Percentiles rank a stretch among this genome's conserved stretches.
Conservation (phyloP, 148 eudicot genomes). For the Suaeda aralocaspica region DNA sequence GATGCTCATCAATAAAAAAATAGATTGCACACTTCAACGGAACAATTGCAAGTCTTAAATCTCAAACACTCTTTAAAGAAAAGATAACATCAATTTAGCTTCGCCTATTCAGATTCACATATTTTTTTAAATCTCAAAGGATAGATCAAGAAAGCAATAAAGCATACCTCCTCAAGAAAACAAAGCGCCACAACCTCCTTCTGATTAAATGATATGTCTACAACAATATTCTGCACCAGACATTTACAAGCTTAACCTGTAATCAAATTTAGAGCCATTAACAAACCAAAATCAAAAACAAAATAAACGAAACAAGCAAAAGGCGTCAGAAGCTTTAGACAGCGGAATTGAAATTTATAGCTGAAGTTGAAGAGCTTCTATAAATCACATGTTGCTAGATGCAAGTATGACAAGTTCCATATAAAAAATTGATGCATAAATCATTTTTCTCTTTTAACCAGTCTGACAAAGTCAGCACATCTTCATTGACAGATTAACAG, state of each 20-base stretch:
- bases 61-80: background rate
- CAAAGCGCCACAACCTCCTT: constrained; percentile 84
- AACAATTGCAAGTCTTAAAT: too few relatives aligned
- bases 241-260: constrained; percentile 98
- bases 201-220: constrained; percentile 93
- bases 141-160: background rate
- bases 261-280: constrained; percentile 24
- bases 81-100: background rate
- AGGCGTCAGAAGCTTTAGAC: background rate
- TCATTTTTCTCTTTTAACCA: background rate
- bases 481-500: background rate
- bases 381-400: background rate
- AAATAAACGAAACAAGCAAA: constrained; percentile 8
- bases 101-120: background rate
- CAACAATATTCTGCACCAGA: constrained; percentile 87
- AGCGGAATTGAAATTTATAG: background rate
- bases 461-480: background rate
- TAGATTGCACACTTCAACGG: too few relatives aligned
- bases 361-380: background rate
- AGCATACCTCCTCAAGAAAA: constrained; percentile 87
- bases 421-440: background rate
- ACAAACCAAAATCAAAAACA: background rate
- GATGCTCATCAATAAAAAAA: background rate
- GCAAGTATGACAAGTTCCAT: constrained; percentile 4
- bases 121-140: background rate